Conservation (phyloP, 2,329 filamentous ascomycete genomes). For the Bimuria novae-zelandiae region DNA sequence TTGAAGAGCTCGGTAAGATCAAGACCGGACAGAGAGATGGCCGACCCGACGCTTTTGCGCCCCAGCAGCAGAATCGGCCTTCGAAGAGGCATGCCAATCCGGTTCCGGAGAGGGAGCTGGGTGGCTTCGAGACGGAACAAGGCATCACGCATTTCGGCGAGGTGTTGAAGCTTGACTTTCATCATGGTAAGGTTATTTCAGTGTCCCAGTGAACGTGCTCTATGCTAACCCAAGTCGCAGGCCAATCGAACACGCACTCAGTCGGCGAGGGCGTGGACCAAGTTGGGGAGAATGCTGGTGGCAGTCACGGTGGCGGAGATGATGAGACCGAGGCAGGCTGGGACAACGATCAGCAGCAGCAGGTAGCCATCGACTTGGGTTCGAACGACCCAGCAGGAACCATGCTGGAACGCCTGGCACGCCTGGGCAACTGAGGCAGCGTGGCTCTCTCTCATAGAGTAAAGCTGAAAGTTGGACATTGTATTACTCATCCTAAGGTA, state of each 20-base stretch:
- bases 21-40: conserved; percentile 46
- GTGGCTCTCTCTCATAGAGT: too few species aligned
- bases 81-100: conserved; percentile 20
- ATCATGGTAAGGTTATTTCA: not conserved
- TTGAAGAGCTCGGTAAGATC: conserved; percentile 70
- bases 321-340: not conserved
- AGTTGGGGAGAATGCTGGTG: not conserved
- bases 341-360: not conserved
- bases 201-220: not conserved
- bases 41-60: not conserved
- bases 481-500: too few species aligned
- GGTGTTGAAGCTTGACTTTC: conserved; percentile 38
- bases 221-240: not conserved
- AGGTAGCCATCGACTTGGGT: not conserved
- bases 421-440: too few species aligned
- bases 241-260: not conserved
- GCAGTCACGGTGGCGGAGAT: not conserved
- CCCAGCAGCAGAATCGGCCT: conserved; percentile 6
- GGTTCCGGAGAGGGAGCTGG: conserved; percentile 7
- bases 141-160: conserved; percentile 44
- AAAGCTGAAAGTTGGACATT: too few species aligned
- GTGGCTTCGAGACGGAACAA: conserved; percentile 35
- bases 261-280: not conserved
- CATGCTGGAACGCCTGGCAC: not conserved
- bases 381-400: not conserved